Conservation (phyloP, 805 yeast species). For the Saccharomyces eubayanus region DNA sequence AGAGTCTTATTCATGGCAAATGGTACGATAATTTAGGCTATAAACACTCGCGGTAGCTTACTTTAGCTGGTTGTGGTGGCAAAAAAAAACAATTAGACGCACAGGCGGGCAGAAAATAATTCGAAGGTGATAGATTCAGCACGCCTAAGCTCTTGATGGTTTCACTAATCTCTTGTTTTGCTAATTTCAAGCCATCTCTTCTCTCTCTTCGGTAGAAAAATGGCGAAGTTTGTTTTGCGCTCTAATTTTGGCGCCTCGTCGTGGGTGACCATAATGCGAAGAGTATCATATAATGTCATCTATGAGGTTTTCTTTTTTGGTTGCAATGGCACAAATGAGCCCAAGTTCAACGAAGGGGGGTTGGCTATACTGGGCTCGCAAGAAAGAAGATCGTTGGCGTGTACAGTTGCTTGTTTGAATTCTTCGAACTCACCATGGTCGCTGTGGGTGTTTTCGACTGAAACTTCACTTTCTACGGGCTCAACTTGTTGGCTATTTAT, state of each 20-base stretch:
- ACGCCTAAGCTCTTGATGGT: neutral
- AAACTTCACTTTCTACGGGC: neutral
- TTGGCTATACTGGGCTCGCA: slow-evolving; percentile 1
- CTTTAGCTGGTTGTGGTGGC: neutral
- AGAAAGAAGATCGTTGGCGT: neutral
- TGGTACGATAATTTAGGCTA: slow-evolving; percentile 4
- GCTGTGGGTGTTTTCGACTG: neutral
- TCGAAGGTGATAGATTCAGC: neutral
- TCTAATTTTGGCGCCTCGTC: neutral
- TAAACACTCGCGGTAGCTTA: neutral
- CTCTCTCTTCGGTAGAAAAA: neutral
- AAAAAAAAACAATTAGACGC: neutral
- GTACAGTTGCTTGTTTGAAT: slow-evolving; percentile 10
- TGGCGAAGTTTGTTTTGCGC: neutral
- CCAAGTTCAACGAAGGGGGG: slow-evolving; percentile 6
- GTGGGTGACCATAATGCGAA: neutral
- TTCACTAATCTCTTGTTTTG: neutral
- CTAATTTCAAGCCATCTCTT: neutral
- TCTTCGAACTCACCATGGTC: slow-evolving; percentile 24
- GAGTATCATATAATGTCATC: neutral
- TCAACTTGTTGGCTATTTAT: neutral
- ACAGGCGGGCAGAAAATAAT: neutral
- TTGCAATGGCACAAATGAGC: slow-evolving; percentile 23
- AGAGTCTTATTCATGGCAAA: slow-evolving; percentile 4
- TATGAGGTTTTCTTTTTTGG: slow-evolving; percentile 17